phyloP scores from a whole-genome alignment of 1,139 yeast species.

The Pichia sp. region DNA sequence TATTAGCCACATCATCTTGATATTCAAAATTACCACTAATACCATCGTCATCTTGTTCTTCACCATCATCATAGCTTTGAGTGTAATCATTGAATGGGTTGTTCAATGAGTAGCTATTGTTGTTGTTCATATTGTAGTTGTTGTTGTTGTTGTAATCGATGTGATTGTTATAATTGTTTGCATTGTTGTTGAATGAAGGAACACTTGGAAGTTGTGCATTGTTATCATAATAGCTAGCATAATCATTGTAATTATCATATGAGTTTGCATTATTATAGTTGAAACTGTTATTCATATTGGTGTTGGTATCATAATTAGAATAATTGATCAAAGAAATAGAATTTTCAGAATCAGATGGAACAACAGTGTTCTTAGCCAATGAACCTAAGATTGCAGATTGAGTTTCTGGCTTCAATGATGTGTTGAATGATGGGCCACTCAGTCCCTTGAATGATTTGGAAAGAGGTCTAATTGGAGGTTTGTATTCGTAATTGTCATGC shows the following conservation, averaged over 20 bases:
- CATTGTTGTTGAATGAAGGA: background rate
- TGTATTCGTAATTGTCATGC: background rate
- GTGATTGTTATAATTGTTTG: background rate
- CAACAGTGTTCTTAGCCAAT: constrained; percentile 16
- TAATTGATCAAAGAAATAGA: constrained; percentile 11
- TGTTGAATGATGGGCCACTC: constrained; percentile 52
- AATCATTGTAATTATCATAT: constrained; percentile 3
- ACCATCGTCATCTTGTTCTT: constrained; percentile 1
- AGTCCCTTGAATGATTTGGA: constrained; percentile 55
- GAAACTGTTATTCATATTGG: background rate
- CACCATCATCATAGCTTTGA: constrained; percentile 16
- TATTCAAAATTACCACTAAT: background rate
- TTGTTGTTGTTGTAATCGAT: background rate
- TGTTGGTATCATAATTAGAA: background rate
- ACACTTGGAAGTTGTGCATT: background rate
- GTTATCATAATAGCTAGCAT: constrained; percentile 9
- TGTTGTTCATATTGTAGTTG: background rate
- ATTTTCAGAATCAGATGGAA: constrained; percentile 22
- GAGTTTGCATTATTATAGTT: background rate
- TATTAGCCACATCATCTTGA: constrained; percentile 1
- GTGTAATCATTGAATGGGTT: constrained; percentile 19
- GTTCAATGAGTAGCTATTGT: constrained; percentile 8
- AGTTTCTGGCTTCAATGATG: constrained; percentile 27
- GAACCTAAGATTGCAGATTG: constrained; percentile 30
- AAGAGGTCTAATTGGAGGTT: constrained; percentile 4